Evolutionary conservation across 2,329 filamentous ascomycete genomes (phyloP), one percentile per base, ranked within the genome.

Genomic region (Nothophoma quercina): DNA sequence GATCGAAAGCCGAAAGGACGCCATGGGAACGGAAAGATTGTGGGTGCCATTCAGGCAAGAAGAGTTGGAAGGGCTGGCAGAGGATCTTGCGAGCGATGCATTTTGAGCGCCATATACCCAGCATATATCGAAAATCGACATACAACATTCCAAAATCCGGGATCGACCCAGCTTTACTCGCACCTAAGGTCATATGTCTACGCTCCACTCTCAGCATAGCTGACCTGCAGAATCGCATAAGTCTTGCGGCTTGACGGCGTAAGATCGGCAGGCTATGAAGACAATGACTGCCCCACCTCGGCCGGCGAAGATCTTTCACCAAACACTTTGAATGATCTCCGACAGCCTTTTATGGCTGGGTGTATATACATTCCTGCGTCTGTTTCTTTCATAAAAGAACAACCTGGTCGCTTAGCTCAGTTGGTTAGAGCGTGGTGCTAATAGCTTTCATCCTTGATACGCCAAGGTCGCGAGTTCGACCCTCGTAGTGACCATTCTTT

Each of bases 1-100:
- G 86, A 89, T 99, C 58, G 91, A 91, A 48, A 96, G 90, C 56
- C 85, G 87, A 57, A 93, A 93, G 69, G 93, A 99, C 72, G 83
- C 85, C 0, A 79, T 93, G 50, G 95, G 95, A 3, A 93, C 89
- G 2, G 95, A 98, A 71, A 79, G 95, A 44, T 75, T 99, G 38
- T 89, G 90, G 61, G 85, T 96, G 12, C 95, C 95, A 0, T 91
- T 98, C 68, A 82, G 88, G 34, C 88, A 88, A 62, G 92, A 96
- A 59, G 95, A 99, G 75, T 80, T 98, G 69, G 93, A 97, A 74
- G 87, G 84, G 1, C 74, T 98, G 59, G 93, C 96, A 58, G 93
- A 97, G 69, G 95, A 98, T 61, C 68, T 87, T 40, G 76, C 64
- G 13, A 59, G 54, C 15, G 68, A 71, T n/a, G 48, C 53, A 1